Evolutionary conservation across 169 alveolate genomes (phyloP).

Genomic region (Babesia divergens): DNA sequence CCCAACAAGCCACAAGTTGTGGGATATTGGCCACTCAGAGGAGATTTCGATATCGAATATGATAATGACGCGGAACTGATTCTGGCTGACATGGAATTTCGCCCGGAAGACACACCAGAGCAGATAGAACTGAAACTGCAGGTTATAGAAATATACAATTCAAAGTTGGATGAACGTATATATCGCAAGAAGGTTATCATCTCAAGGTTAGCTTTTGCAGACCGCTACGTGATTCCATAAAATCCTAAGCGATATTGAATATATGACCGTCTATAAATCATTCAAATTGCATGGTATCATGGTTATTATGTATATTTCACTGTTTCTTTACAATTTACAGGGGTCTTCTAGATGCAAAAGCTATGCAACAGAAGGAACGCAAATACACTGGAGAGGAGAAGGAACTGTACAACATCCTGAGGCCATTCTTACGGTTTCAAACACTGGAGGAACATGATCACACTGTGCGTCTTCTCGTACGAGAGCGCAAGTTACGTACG

Average conservation of each 20-base stretch:
- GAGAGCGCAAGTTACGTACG: conserved; percentile 82
- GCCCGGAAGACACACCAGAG: conserved; percentile 80
- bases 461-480: conserved; percentile 80
- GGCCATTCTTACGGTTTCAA: conserved; percentile 85
- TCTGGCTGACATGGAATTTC: conserved; percentile 96
- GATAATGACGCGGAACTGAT: conserved; percentile 97
- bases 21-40: conserved; percentile 96
- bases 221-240: no score
- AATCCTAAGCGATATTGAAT: neutral
- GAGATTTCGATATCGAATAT: conserved; percentile 97
- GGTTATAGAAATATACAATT: conserved; percentile 85
- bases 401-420: conserved; percentile 82
- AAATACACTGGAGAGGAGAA: conserved; percentile 86
- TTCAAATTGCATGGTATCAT: no score
- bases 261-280: neutral
- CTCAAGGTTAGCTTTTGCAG: conserved; percentile 70
- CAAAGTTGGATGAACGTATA: conserved; percentile 87
- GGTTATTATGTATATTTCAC: neutral
- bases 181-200: conserved; percentile 82
- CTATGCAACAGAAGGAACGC: conserved; percentile 85
- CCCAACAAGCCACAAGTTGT: conserved; percentile 79
- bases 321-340: conserved; percentile 17
- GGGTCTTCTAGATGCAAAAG: conserved; percentile 84
- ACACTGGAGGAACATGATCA: conserved; percentile 87
- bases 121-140: conserved; percentile 78